Conservation (phyloP, 2,329 filamentous ascomycete genomes). For the Fusarium subglutinans region DNA sequence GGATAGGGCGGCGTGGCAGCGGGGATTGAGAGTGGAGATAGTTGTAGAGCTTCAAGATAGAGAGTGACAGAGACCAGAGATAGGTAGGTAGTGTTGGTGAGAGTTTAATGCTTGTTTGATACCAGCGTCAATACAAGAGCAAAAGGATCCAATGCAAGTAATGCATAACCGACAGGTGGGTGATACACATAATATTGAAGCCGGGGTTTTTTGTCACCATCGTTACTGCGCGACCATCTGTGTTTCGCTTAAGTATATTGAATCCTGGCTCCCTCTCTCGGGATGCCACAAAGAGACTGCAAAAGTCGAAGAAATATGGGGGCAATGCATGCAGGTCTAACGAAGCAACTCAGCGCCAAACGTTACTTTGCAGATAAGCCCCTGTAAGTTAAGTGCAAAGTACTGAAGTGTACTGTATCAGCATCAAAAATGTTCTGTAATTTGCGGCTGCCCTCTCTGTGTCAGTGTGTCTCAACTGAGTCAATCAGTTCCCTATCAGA, state of each 20-base stretch:
- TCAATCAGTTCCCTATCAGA: conserved; percentile 5
- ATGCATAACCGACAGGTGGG: neutral
- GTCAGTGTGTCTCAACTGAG: neutral
- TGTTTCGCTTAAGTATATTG: conserved; percentile 16
- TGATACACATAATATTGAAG: conserved; percentile 8
- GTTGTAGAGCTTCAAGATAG: neutral
- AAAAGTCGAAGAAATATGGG: conserved; percentile 16
- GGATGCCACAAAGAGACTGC: conserved; percentile 32
- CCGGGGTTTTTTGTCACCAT: neutral
- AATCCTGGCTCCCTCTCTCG: conserved; percentile 24
- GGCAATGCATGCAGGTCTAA: conserved; percentile 29
- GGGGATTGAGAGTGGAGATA: conserved; percentile 20
- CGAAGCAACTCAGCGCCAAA: conserved; percentile 25
- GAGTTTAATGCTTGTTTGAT: neutral
- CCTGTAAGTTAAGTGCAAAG: conserved; percentile 8
- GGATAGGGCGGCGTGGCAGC: conserved; percentile 17
- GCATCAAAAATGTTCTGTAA: neutral
- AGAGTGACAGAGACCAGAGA: neutral
- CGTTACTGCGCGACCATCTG: conserved; percentile 9
- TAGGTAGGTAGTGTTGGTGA: neutral
- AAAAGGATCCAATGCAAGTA: conserved; percentile 1
- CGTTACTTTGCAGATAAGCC: conserved; percentile 30
- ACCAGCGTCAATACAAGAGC: neutral
- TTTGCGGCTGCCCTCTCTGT: neutral
- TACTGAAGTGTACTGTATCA: neutral